phyloP scores from a whole-genome alignment of 768 basidiomycete species.

The Vararia minispora region DNA sequence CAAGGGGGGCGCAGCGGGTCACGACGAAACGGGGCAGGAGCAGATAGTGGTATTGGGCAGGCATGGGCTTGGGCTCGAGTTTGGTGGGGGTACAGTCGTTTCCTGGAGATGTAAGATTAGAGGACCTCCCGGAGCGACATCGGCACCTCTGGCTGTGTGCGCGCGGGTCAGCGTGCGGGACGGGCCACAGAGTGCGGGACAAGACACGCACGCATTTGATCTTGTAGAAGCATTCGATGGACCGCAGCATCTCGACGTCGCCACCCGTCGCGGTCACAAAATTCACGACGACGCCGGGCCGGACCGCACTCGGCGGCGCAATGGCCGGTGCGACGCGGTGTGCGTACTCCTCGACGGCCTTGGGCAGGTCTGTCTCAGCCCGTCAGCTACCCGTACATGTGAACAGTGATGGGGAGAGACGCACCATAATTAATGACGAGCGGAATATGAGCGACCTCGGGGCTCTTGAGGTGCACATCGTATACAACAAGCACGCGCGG shows the following conservation, averaged over 20 bases:
- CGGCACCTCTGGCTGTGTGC: slow-evolving; percentile 74
- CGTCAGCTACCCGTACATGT: not conserved
- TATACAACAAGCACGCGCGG: slow-evolving; percentile 84
- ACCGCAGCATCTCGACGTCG: slow-evolving; percentile 96
- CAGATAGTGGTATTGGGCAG: no score
- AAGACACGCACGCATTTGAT: slow-evolving; percentile 67
- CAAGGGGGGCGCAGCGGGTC: slow-evolving; percentile 43
- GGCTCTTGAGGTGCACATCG: slow-evolving; percentile 85
- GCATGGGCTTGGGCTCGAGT: no score
- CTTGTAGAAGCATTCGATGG: slow-evolving; percentile 98
- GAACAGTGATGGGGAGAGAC: slow-evolving; percentile 7
- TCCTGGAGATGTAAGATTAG: slow-evolving; percentile 35
- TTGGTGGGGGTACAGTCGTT: no score
- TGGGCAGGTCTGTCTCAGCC: slow-evolving; percentile 58
- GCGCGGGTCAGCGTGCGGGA: slow-evolving; percentile 15
- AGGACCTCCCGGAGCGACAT: slow-evolving; percentile 84
- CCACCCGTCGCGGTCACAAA: slow-evolving; percentile 97
- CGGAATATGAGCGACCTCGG: slow-evolving; percentile 84
- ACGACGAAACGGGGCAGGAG: no score
- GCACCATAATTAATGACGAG: slow-evolving; percentile 91
- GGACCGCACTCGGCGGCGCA: slow-evolving; percentile 70
- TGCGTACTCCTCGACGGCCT: slow-evolving; percentile 95
- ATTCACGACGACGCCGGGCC: slow-evolving; percentile 89
- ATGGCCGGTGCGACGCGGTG: slow-evolving; percentile 86
- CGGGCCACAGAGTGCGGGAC: not conserved